Percentiles rank a stretch among this genome's conserved stretches.
phyloP scores from a whole-genome alignment of 1,284 basidiomycete species.

The Apiotrichum mycotoxinovorans region DNA sequence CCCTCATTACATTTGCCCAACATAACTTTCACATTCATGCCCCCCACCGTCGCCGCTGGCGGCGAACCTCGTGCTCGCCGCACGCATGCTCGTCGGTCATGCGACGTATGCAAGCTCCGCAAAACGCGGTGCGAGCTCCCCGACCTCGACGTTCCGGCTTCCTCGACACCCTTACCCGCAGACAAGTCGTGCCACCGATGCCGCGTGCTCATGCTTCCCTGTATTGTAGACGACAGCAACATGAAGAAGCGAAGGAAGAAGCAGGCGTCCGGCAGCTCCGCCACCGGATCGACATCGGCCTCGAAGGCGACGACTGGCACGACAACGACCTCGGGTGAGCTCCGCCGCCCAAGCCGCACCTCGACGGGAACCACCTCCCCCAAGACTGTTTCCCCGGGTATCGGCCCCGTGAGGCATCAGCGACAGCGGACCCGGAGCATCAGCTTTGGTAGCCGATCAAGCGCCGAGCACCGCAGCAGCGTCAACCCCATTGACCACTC shows the following conservation, averaged over 20 bases:
- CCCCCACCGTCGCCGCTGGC: background rate
- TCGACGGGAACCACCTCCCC: background rate
- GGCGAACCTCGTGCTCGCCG: constrained; percentile 32
- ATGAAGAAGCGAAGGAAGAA: constrained; percentile 29
- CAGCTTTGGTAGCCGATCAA: background rate
- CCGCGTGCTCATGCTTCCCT: constrained; percentile 37
- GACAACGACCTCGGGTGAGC: background rate
- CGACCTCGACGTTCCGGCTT: constrained; percentile 41
- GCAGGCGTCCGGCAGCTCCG: background rate
- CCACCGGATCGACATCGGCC: background rate
- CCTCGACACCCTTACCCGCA: constrained; percentile 27
- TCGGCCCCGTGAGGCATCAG: background rate
- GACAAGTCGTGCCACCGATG: constrained; percentile 47
- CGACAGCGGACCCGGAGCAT: background rate
- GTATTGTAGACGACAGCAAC: constrained; percentile 41
- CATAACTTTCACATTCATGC: background rate
- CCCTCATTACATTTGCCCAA: background rate
- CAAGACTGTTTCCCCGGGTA: background rate
- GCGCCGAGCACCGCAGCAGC: background rate
- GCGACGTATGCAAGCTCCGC: constrained; percentile 45
- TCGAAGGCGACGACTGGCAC: background rate
- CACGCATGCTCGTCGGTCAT: constrained; percentile 45
- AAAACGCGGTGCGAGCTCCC: constrained; percentile 48
- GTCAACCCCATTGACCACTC: constrained; percentile 27
- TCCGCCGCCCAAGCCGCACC: background rate